These are phyloP conservation scores for Phycomyces nitens DNA, from an alignment of 192 early-diverging fungal species.

Conservation along the genomic window DNA sequence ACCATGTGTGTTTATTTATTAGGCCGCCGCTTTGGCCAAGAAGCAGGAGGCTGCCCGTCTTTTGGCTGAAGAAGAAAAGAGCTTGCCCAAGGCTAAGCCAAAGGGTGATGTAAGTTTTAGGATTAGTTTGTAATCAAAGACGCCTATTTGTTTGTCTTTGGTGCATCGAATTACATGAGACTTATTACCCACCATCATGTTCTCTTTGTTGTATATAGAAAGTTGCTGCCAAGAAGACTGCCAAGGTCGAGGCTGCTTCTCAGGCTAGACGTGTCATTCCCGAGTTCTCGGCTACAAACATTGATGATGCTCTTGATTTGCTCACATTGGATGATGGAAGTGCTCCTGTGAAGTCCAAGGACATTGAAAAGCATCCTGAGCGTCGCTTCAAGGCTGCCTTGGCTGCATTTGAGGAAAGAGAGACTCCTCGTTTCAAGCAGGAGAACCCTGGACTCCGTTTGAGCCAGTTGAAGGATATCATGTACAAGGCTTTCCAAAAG, in stretches of 20 bases:
- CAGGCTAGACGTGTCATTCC: slow-evolving; percentile 52
- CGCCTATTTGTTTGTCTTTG: too few species aligned
- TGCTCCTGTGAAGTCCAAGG: slow-evolving; percentile 34
- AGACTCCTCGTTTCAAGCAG: slow-evolving; percentile 67
- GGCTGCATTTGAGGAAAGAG: slow-evolving; percentile 63
- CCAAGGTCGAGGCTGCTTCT: slow-evolving; percentile 42
- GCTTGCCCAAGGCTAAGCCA: slow-evolving; percentile 40
- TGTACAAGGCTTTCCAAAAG: slow-evolving; percentile 80
- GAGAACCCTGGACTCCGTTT: slow-evolving; percentile 79
- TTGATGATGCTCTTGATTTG: slow-evolving; percentile 85
- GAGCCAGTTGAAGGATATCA: slow-evolving; percentile 72
- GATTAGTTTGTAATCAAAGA: background rate
- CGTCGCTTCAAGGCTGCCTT: slow-evolving; percentile 78
- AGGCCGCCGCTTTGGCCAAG: slow-evolving; percentile 49
- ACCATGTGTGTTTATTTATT: slow-evolving; percentile 6
- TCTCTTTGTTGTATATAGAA: slow-evolving; percentile 47
- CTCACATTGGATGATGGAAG: slow-evolving; percentile 41
- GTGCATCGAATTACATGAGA: too few species aligned
- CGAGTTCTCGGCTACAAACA: slow-evolving; percentile 71
- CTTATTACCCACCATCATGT: too few species aligned
- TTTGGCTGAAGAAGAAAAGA: slow-evolving; percentile 58
- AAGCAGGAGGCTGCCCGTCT: slow-evolving; percentile 48
- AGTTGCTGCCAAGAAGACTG: slow-evolving; percentile 55
- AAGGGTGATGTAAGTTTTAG: slow-evolving; percentile 45
- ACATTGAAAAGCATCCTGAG: slow-evolving; percentile 87